Base-by-base conservation (phyloP, 148 eudicot genomes). In the Camellia sinensis region DNA sequence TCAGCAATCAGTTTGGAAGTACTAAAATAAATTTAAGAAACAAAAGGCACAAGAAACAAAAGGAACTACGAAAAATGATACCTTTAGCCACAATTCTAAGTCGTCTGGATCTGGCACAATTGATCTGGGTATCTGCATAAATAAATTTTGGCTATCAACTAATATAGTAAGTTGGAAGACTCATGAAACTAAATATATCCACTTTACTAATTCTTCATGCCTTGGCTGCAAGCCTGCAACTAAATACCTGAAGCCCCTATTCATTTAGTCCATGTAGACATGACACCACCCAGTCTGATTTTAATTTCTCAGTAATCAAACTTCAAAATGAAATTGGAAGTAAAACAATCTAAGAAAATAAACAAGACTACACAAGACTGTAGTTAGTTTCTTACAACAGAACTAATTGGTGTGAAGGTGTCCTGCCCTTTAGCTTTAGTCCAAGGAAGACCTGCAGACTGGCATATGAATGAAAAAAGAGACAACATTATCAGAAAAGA, bases 371-470 rank as follows among this genome's bases (percentile, higher is more conserved):
- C 67, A 18, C 7, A 44, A 70, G 50, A 65, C 44, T 18, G 13
- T 5, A 70, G 62, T 73, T 46, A 5, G 70, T 41, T 50, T 85
- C 89, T 85, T 92, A 95, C 99, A 85, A 95, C 84, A 54, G 86
- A 78, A 87, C 99, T 93, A 84, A 95, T 95, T 56, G 99, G 99
- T n/a, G 99, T 94, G 86, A 95, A 95, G 50, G 99, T 95, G 86
- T 95, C 99, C 87, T 92, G 97, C 65, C 95, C 99, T 88, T 95
- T 95, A 78, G 99, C 93, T 53, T 84, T 85, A 75, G 90, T 87
- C 99, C 99, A 95, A 54, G 99, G 99, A 78, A 95, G 99, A 72
- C 99, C 99, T 85, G 97, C 92, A 84, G 97, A 87, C 97, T 93
- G 81, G 74, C 64, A 84, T 54, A 74, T 18, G 66, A 78, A 74